A percentile compares a stretch with the other conserved stretches of the same genome.
Evolutionary conservation across 495 filamentous ascomycete genomes (phyloP).

Genomic region (Hypoxylon trugodes): DNA sequence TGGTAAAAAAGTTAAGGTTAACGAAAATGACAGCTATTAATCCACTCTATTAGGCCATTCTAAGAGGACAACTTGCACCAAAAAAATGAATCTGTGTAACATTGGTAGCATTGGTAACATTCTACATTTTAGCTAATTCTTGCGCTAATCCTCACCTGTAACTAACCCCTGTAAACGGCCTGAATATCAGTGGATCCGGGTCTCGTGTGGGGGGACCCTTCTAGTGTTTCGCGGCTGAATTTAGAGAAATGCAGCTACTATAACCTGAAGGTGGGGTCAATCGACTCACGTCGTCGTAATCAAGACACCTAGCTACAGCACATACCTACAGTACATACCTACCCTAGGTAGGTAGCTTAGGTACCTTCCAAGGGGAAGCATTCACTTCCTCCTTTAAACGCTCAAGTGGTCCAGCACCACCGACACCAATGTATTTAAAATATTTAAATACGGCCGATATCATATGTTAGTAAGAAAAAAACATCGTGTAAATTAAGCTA

Average conservation of each 20-base stretch:
- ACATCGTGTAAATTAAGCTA: constrained; percentile 32
- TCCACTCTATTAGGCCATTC: too few relatives aligned
- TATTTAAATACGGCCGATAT: too few relatives aligned
- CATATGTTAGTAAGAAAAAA: constrained; percentile 6
- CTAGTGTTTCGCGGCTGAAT: constrained; percentile 32
- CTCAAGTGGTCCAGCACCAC: too few relatives aligned
- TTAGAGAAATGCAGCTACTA: constrained; percentile 15
- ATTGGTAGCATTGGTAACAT: background rate
- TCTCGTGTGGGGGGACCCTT: constrained; percentile 19
- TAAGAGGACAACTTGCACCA: constrained; percentile 41
- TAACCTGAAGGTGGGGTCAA: constrained; percentile 1
- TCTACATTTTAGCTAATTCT: background rate
- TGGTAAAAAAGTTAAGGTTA: constrained; percentile 2
- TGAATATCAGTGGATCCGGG: constrained; percentile 5
- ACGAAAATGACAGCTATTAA: background rate
- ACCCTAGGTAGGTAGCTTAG: background rate
- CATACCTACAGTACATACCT: background rate
- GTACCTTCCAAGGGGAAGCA: background rate
- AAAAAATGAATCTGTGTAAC: constrained; percentile 24
- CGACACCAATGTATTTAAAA: too few relatives aligned
- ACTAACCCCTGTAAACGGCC: constrained; percentile 6
- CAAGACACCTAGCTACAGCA: too few relatives aligned
- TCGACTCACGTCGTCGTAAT: background rate
- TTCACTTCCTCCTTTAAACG: background rate
- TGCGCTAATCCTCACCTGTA: constrained; percentile 3